Base-by-base conservation (phyloP, 192 early-diverging fungal genomes). In the Backusella macrospora region DNA sequence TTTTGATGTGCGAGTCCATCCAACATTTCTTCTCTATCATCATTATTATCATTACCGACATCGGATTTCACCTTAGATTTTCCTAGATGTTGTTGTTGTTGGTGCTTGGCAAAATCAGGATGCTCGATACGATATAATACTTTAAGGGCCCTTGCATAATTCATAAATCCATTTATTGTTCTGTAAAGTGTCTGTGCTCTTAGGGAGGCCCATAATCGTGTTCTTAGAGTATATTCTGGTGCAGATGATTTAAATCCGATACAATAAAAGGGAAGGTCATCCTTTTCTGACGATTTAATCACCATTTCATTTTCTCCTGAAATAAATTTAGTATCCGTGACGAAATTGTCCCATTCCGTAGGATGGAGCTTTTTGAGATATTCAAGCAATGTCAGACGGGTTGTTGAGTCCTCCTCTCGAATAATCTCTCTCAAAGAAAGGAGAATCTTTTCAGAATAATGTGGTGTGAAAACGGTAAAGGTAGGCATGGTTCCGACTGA, bases 321-420 rank as follows among this genome's bases (percentile, higher is more conserved):
- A 73, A 90, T 68, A 29, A 89, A 86, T 82, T 88, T 91, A 76
- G 87, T 89, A 47, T 92, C 91, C 80, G 88, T 87, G 72, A 91
- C 91, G 85, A 92, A 92, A 79, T 92, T 90, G 46, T 90, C 86
- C 91, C 91, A 92, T 77, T 92, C 91, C 39, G 82, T 84, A 6
- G 83, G 80, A 62, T 90, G 89, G 48, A 90, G 79, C 3, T 85
- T 84, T 73, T 91, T 89, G 49, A 89, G 81, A 45, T 90, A 91
- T 76, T 92, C 90, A 45, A 92, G 80, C 29, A 92, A 75, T 16
- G 90, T 92, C 34, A 92, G 83, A 10, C 88, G 84, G 26, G 90
- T 89, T 64, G 86, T 85, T 76, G 85, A 78, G 68, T 91, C 90
- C 78, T 88, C 87, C 74, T 92, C 90, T 44, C 88, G 86, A 65